Base-by-base conservation (phyloP, 805 yeast species). In the Scheffersomyces ergatensis region DNA sequence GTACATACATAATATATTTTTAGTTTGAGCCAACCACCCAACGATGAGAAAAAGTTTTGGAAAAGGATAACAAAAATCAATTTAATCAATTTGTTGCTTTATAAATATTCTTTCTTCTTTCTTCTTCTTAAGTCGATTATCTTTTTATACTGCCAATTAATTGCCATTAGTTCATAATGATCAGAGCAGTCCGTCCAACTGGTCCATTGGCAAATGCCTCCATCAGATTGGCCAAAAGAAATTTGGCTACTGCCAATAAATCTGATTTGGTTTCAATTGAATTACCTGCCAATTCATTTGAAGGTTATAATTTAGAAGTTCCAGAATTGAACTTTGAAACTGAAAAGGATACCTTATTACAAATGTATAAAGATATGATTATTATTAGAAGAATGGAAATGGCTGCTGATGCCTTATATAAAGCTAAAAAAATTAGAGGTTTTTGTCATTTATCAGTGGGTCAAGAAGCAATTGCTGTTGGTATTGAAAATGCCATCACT, bases 391-490 rank as follows among this genome's bases (percentile, higher is more conserved):
- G 99, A 72, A 83, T 93, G 93, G 99, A 93, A 76, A 92, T 93
- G 96, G 95, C 97, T 32, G 82, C 98, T 47, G 99, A 93, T 65
- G 98, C 97, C 24, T 76, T 93, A 50, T 93, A 93, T 78, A 93
- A 93, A 77, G 96, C 98, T 58, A 93, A 93, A 78, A 89, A 92
- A 74, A 90, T 93, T 61, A 82, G 98, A 76, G 99, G 99, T 56
- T 93, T 93, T 83, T 93, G 99, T 74, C 99, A 93, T 71, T 80
- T 93, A 74, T 87, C 97, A 12, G 89, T 88, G 49, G 99, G 99
- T 60, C 99, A 93, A 75, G 99, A 93, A 75, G 99, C 99, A 49
- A 81, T 93, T 70, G 97, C 99, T 48, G 97, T 92, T 48, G 99
- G 99, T 67, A 89, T 93, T 54, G 99, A 93, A 76, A 80, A 85